phyloP scores from a whole-genome alignment of 2,329 filamentous ascomycete species.

The Arthroderma sp. region DNA sequence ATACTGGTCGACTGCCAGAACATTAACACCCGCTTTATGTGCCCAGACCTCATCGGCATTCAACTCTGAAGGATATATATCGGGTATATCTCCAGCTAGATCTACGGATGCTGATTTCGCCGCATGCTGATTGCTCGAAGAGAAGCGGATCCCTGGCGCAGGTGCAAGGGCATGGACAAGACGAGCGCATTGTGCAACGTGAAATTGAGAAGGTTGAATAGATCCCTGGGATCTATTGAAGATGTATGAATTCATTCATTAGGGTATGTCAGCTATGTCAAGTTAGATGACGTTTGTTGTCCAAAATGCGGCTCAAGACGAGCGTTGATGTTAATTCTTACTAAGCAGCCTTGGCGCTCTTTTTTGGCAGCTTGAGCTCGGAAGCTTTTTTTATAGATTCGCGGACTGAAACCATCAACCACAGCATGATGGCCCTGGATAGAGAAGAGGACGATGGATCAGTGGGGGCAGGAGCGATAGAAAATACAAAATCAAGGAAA shows the following conservation, averaged over 20 bases:
- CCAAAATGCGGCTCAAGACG: background rate
- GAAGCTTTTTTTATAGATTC: background rate
- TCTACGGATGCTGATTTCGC: slow-evolving; percentile 5
- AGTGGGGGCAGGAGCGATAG: background rate
- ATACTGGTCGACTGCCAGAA: slow-evolving; percentile 67
- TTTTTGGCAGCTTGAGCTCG: background rate
- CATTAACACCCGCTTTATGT: slow-evolving; percentile 67
- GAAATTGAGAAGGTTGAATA: slow-evolving; percentile 51
- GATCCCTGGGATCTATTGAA: slow-evolving; percentile 64
- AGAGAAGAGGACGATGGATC: background rate
- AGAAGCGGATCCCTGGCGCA: slow-evolving; percentile 56
- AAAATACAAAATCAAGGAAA: background rate
- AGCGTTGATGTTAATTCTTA: background rate
- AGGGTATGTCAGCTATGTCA: background rate
- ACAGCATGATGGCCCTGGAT: background rate
- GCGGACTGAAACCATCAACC: background rate
- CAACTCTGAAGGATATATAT: slow-evolving; percentile 12
- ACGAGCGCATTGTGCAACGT: slow-evolving; percentile 51
- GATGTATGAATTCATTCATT: slow-evolving; percentile 66
- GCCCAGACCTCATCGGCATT: slow-evolving; percentile 35
- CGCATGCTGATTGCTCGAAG: slow-evolving; percentile 22
- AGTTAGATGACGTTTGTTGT: background rate
- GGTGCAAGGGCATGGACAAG: slow-evolving; percentile 59
- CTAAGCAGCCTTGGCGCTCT: background rate
- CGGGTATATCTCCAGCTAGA: background rate